Conservation (phyloP, 2,329 filamentous ascomycete genomes). For the Teratosphaeria nubilosa region DNA sequence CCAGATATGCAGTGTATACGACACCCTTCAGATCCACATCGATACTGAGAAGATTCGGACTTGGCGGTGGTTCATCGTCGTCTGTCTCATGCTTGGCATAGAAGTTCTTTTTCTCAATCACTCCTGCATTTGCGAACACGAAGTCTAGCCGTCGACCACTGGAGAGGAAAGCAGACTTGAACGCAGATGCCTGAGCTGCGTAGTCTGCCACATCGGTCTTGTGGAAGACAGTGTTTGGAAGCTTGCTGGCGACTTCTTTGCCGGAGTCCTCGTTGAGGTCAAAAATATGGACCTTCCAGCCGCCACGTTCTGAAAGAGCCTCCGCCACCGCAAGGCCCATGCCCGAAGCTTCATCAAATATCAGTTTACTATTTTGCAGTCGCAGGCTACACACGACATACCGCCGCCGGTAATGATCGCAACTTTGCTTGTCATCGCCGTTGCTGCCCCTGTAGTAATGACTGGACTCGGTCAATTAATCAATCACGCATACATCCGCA, state of each 20-base stretch:
- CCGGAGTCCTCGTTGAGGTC: constrained; percentile 30
- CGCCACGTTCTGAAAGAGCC: constrained; percentile 24
- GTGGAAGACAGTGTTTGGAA: constrained; percentile 27
- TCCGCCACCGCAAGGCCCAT: constrained; percentile 34
- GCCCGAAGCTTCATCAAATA: constrained; percentile 25
- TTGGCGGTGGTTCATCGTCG: constrained; percentile 11
- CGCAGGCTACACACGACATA: constrained; percentile 2
- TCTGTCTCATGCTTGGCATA: constrained; percentile 23
- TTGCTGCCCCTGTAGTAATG: background rate
- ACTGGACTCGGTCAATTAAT: no score
- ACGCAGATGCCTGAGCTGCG: constrained; percentile 22
- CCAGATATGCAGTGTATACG: constrained; percentile 28
- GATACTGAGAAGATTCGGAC: constrained; percentile 26
- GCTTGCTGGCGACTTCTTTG: constrained; percentile 16
- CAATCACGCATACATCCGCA: no score
- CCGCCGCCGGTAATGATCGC: constrained; percentile 19
- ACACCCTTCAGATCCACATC: constrained; percentile 32
- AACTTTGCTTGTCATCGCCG: constrained; percentile 8
- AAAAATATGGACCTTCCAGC: constrained; percentile 32
- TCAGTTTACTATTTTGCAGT: background rate
- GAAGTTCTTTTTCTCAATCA: constrained; percentile 34
- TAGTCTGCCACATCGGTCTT: constrained; percentile 31
- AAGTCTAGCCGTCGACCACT: constrained; percentile 32
- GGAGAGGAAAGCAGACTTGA: constrained; percentile 27
- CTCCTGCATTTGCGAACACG: constrained; percentile 41